A percentile compares a stretch with the other conserved stretches of the same genome.
phyloP scores from a whole-genome alignment of 1,284 basidiomycete genomes.

The Malassezia sp. region DNA sequence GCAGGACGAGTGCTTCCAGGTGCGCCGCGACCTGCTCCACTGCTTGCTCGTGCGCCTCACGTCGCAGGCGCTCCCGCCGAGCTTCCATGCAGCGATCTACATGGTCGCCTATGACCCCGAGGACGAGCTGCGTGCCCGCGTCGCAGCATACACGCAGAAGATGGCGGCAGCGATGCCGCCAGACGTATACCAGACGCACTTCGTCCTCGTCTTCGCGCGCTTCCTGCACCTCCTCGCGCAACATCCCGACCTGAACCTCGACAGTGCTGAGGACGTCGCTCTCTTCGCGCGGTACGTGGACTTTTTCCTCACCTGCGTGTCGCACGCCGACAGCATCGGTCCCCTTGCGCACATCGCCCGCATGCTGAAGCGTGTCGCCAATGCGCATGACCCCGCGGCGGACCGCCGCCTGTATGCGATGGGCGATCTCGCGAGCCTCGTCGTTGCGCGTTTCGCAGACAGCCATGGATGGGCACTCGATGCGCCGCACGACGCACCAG shows the following conservation, averaged over 20 bases:
- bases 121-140: slow-evolving; percentile 39
- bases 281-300: slow-evolving; percentile 57
- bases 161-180: slow-evolving; percentile 9
- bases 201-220: slow-evolving; percentile 74
- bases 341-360: slow-evolving; percentile 70
- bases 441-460: slow-evolving; percentile 64
- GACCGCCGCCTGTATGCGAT: slow-evolving; percentile 68
- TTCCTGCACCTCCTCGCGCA: slow-evolving; percentile 78
- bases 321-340: slow-evolving; percentile 57
- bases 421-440: slow-evolving; percentile 73
- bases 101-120: slow-evolving; percentile 86
- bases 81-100: slow-evolving; percentile 75
- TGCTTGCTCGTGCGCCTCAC: slow-evolving; percentile 62
- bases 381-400: slow-evolving; percentile 48
- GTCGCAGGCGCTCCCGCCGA: slow-evolving; percentile 56
- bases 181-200: slow-evolving; percentile 18
- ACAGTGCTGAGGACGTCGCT: slow-evolving; percentile 61
- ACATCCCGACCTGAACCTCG: slow-evolving; percentile 76
- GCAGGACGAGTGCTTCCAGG: slow-evolving; percentile 77
- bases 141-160: slow-evolving; percentile 20
- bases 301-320: slow-evolving; percentile 70
- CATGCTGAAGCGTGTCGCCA: slow-evolving; percentile 74
- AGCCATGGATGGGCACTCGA: slow-evolving; percentile 63
- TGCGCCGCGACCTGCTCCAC: slow-evolving; percentile 65
- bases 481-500: neutral